Conservation (phyloP, 768 basidiomycete genomes). For the Galerina marginata region DNA sequence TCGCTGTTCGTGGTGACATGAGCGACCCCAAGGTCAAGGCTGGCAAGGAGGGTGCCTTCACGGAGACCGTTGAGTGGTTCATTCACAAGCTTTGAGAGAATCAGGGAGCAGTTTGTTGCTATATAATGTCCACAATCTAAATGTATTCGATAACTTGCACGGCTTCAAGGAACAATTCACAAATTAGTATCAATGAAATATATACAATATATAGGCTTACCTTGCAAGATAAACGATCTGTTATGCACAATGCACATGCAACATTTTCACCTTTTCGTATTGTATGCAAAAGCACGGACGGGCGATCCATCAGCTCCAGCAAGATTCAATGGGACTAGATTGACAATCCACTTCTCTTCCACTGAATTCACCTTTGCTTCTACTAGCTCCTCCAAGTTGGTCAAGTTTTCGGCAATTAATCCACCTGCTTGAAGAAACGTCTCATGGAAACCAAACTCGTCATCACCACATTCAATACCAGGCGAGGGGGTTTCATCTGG, state of each 20-base stretch:
- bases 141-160: no score
- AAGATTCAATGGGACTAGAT: conserved; percentile 64
- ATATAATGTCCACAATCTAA: neutral
- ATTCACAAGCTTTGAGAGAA: conserved; percentile 26
- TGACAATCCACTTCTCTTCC: conserved; percentile 45
- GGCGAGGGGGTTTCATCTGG: conserved; percentile 65
- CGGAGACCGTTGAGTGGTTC: conserved; percentile 61
- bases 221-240: no score
- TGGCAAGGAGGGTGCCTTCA: conserved; percentile 70
- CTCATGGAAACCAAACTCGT: conserved; percentile 61
- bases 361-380: conserved; percentile 9
- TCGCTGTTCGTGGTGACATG: conserved; percentile 56
- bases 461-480: conserved; percentile 37
- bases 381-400: conserved; percentile 51
- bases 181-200: no score
- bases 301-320: conserved; percentile 70
- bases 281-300: conserved; percentile 67
- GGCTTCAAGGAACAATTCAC: no score
- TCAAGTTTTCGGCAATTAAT: conserved; percentile 75
- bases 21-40: conserved; percentile 57
- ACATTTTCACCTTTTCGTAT: neutral
- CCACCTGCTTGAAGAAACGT: conserved; percentile 63
- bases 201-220: no score
- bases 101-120: no score
- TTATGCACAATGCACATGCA: neutral